Conservation (phyloP, 352 stramenopile species). For the Pythium chondricola region DNA sequence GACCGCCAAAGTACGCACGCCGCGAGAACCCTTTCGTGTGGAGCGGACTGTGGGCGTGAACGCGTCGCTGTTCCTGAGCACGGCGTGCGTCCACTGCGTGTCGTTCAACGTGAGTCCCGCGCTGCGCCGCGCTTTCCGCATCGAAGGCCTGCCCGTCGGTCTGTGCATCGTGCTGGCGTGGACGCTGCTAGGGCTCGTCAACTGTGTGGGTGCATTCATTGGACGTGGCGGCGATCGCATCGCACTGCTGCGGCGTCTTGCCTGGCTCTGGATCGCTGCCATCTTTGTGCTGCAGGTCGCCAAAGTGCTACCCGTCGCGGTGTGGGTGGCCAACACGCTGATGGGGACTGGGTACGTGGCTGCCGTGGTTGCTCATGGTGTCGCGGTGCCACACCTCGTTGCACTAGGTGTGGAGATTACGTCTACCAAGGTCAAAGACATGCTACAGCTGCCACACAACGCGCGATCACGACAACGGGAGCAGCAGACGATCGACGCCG, state of each 20-base stretch:
- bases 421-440: conserved; percentile 7
- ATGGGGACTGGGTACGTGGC: conserved; percentile 32
- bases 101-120: conserved; percentile 59
- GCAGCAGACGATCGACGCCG: conserved; percentile 6
- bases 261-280: conserved; percentile 39
- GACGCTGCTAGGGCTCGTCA: conserved; percentile 42
- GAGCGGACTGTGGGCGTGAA: conserved; percentile 19
- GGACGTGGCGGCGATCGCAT: conserved; percentile 43
- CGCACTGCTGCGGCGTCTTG: conserved; percentile 28
- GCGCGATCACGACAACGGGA: conserved; percentile 1
- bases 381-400: conserved; percentile 44
- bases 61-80: conserved; percentile 46
- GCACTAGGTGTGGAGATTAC: conserved; percentile 32
- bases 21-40: conserved; percentile 5
- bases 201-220: conserved; percentile 44
- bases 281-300: conserved; percentile 39
- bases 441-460: neutral
- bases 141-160: conserved; percentile 49
- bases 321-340: conserved; percentile 24
- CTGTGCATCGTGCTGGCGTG: conserved; percentile 50
- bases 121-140: conserved; percentile 33
- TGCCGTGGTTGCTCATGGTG: conserved; percentile 37
- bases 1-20: conserved; percentile 2
- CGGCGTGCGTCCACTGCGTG: conserved; percentile 48
- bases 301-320: conserved; percentile 19